A percentile compares a stretch with the other conserved stretches of the same genome.
phyloP scores from a whole-genome alignment of 106 monocot genomes.

The Dioscorea dumetorum region DNA sequence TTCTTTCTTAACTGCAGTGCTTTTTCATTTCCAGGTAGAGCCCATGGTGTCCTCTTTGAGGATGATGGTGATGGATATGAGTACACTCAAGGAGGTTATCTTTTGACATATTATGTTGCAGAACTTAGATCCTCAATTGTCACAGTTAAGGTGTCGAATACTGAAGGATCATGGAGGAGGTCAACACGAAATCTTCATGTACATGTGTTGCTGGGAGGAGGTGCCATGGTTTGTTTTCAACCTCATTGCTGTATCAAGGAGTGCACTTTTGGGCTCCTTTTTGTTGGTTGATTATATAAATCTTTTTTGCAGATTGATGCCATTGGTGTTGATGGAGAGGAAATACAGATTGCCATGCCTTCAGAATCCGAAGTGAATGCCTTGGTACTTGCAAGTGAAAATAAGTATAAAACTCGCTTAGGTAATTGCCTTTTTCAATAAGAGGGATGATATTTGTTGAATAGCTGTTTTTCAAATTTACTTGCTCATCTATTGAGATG shows the following conservation, averaged over 20 bases:
- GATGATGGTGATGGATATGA: slow-evolving; percentile 94
- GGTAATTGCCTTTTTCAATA: slow-evolving; percentile 23
- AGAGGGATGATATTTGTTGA: neutral
- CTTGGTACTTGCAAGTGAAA: slow-evolving; percentile 51
- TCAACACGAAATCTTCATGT: slow-evolving; percentile 62
- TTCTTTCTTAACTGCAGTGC: slow-evolving; percentile 2
- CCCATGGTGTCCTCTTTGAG: slow-evolving; percentile 82
- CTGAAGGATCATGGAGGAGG: slow-evolving; percentile 77
- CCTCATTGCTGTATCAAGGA: no score
- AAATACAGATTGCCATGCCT: slow-evolving; percentile 64
- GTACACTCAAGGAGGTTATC: slow-evolving; percentile 57
- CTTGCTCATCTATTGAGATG: no score
- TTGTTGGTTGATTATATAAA: neutral
- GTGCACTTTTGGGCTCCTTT: no score
- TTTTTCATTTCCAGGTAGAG: slow-evolving; percentile 48
- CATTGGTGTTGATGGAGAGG: slow-evolving; percentile 71
- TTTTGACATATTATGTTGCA: slow-evolving; percentile 76
- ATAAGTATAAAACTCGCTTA: slow-evolving; percentile 33
- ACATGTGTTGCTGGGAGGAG: slow-evolving; percentile 65
- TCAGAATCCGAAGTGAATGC: slow-evolving; percentile 55
- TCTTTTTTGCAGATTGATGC: slow-evolving; percentile 49
- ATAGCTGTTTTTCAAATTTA: neutral
- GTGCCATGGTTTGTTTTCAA: slow-evolving; percentile 50
- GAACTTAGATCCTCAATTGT: slow-evolving; percentile 64
- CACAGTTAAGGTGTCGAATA: slow-evolving; percentile 59